Base-by-base conservation (phyloP, 371 early-diverging fungal genomes). In the Conidiobolus incongruus region DNA sequence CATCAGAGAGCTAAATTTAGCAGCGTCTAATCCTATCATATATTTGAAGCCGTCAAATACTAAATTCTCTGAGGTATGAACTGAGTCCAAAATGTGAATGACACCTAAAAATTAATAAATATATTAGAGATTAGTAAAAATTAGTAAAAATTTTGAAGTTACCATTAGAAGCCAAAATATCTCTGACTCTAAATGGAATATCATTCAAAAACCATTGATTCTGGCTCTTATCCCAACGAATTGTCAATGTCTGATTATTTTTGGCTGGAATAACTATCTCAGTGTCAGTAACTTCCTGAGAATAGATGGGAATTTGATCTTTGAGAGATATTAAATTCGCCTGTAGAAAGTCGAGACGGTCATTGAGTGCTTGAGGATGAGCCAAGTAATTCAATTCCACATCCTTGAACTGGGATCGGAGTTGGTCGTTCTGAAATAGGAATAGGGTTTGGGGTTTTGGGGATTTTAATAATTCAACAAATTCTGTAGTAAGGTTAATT, bases 21-120 rank as follows among this genome's bases (percentile, higher is more conserved):
- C 4, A 4, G 43, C 43, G 10, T 32, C 21, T 11, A 42, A 2
- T 22, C 43, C 43, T 10, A 42, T 22, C 11, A 42, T 21, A 20
- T 42, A 42, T 20, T 42, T 42, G 22, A 42, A 19, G 17, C 32
- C 43, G 22, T 42, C 19, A 22, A 42, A 42, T 15, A 21, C 23
- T 3, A 42, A 13, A 13, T 16, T 16, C 10, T 17, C 10, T 19
- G 43, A 15, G 5, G 11, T 16, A 7, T 22, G 2, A 10, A 17
- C 20, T 12, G 3, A 11, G 20, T 11, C 19, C 7, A 42, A 20
- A 22, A 42, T 7, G n/a, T 42, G 43, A 23, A 42, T 42, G 4
- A 42, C 43, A 22, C 43, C 37, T 37, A 20, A 20, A 17, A 19
- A 20, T n/a, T n/a, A n/a, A n/a, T n/a, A n/a, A n/a, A n/a, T n/a